phyloP scores from a whole-genome alignment of 805 yeast genomes.

The Pichia cabralensis region DNA sequence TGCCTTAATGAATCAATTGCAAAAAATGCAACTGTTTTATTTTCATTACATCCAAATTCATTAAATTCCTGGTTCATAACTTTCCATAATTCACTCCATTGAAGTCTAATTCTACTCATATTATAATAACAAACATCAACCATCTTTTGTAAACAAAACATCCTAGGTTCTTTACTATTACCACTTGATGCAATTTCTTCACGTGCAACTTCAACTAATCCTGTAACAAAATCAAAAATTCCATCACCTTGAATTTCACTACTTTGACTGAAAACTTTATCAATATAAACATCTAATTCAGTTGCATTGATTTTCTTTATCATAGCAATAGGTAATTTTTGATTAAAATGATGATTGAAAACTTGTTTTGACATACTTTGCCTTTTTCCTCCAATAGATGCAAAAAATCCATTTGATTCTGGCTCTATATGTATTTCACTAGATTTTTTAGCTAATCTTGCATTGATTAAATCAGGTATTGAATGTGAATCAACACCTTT shows the following conservation, averaged over 20 bases:
- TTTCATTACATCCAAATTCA: conserved; percentile 71
- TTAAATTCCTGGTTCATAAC: conserved; percentile 87
- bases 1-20: conserved; percentile 94
- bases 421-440: conserved; percentile 19
- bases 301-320: conserved; percentile 51
- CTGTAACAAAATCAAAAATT: conserved; percentile 77
- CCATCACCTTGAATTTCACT: conserved; percentile 72
- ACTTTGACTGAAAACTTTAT: conserved; percentile 78
- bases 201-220: conserved; percentile 73
- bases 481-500: conserved; percentile 77
- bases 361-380: conserved; percentile 58
- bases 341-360: conserved; percentile 61
- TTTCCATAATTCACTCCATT: conserved; percentile 94
- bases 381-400: conserved; percentile 34
- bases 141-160: conserved; percentile 88
- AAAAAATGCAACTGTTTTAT: conserved; percentile 69
- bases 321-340: conserved; percentile 49
- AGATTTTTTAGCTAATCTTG: conserved; percentile 52
- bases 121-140: conserved; percentile 97
- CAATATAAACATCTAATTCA: conserved; percentile 70
- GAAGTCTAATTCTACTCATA: conserved; percentile 91
- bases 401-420: conserved; percentile 32
- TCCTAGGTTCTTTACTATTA: conserved; percentile 72
- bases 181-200: conserved; percentile 91
- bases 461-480: conserved; percentile 78